Percentiles rank a stretch among this genome's conserved stretches.
These are phyloP conservation scores for Fusarium redolens DNA, from an alignment of 2,329 filamentous ascomycete species.

Conservation along the genomic window DNA sequence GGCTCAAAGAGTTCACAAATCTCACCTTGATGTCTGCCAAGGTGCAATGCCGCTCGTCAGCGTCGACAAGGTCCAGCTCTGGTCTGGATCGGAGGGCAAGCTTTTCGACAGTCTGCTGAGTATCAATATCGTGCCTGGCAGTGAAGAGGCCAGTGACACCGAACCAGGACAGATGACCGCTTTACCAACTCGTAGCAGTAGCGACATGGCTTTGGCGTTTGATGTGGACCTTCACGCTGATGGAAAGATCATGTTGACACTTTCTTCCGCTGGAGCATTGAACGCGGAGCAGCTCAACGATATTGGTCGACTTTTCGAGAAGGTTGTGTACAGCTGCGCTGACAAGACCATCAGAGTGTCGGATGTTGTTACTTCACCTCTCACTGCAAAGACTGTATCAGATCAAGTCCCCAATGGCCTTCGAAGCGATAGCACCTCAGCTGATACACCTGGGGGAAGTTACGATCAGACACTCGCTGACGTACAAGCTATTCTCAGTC, in stretches of 20 bases:
- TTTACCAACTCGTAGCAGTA: slow-evolving; percentile 8
- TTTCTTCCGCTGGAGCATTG: slow-evolving; percentile 6
- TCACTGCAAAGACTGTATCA: fast-evolving
- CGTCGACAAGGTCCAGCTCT: slow-evolving; percentile 14
- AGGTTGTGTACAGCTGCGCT: not conserved
- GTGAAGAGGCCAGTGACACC: fast-evolving
- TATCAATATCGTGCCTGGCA: not conserved
- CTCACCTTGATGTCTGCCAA: not conserved
- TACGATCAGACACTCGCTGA: not conserved
- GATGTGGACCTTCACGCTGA: slow-evolving; percentile 19
- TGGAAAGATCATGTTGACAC: not conserved
- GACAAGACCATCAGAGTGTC: not conserved
- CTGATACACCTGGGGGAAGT: not conserved
- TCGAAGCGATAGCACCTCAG: fast-evolving
- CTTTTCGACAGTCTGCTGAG: slow-evolving; percentile 22
- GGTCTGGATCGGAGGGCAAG: slow-evolving; percentile 14
- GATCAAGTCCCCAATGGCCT: fast-evolving
- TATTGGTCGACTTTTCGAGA: slow-evolving; percentile 4
- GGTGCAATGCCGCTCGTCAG: slow-evolving; percentile 14
- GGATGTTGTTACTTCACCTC: not conserved
- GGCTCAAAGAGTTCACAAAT: not conserved
- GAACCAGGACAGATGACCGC: not conserved
- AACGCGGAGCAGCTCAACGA: not conserved
- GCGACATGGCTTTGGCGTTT: slow-evolving; percentile 18
- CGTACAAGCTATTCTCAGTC: not conserved